Conservation (phyloP, 345 rosid species). For the Pugionium cornutum region DNA sequence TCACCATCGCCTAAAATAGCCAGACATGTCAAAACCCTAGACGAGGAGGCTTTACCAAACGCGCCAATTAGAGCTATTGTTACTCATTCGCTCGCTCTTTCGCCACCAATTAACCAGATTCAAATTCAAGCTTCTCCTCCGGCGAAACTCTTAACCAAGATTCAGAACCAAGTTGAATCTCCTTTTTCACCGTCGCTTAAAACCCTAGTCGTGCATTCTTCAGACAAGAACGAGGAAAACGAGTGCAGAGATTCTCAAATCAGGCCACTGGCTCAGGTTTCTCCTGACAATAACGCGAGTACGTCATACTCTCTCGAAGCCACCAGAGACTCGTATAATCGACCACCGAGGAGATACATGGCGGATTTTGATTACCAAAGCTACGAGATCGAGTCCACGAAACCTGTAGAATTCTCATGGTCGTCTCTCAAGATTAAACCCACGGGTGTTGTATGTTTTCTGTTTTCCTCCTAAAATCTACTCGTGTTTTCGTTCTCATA, state of each 20-base stretch:
- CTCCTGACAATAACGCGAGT: slow-evolving; percentile 3
- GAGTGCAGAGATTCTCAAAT: background rate
- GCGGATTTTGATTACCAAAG: background rate
- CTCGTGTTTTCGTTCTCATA: background rate
- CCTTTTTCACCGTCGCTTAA: slow-evolving; percentile 7
- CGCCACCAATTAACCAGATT: slow-evolving; percentile 25
- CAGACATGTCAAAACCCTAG: slow-evolving; percentile 29
- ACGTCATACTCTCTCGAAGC: background rate
- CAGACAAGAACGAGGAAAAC: background rate
- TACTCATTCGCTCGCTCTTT: slow-evolving; percentile 10
- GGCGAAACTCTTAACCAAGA: background rate
- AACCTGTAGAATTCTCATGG: slow-evolving; percentile 10
- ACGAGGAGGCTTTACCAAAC: slow-evolving; percentile 28
- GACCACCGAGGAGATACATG: background rate
- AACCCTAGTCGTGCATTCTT: slow-evolving; percentile 14
- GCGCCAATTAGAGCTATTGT: slow-evolving; percentile 26
- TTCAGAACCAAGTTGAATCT: slow-evolving; percentile 8
- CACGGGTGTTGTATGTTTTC: slow-evolving; percentile 44
- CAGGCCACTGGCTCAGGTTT: background rate
- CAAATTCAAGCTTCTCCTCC: slow-evolving; percentile 26
- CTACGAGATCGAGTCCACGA: background rate
- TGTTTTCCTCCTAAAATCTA: background rate
- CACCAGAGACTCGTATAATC: background rate
- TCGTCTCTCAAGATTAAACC: slow-evolving; percentile 9
- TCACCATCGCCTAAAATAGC: slow-evolving; percentile 5